A percentile compares a stretch with the other conserved stretches of the same genome.
phyloP scores from a whole-genome alignment of 148 eudicot genomes.

The Chenopodium quinoa region DNA sequence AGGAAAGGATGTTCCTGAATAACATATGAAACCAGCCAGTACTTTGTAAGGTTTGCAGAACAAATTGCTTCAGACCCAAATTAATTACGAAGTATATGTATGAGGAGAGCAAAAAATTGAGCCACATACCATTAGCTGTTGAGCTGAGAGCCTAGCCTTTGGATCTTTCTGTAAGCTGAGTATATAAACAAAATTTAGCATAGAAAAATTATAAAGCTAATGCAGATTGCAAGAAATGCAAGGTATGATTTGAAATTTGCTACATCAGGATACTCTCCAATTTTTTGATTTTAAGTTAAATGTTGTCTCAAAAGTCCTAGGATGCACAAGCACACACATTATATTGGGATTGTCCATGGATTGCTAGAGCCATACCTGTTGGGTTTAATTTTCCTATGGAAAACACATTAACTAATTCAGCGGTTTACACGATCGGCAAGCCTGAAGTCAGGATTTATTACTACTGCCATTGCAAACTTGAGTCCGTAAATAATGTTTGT shows the following conservation, averaged over 20 bases:
- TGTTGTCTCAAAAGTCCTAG: background rate
- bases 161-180: slow-evolving; percentile 86
- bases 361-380: too few species aligned
- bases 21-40: slow-evolving; percentile 26
- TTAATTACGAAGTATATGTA: background rate
- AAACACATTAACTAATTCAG: background rate
- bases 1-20: slow-evolving; percentile 90
- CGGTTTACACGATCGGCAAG: too few species aligned
- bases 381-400: background rate
- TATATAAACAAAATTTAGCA: slow-evolving; percentile 10
- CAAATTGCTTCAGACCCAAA: background rate
- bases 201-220: background rate
- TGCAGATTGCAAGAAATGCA: background rate
- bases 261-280: slow-evolving; percentile 1
- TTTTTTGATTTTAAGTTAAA: background rate
- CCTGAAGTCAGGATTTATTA: background rate
- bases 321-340: background rate
- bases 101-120: background rate
- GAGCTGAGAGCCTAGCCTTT: slow-evolving; percentile 68
- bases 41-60: background rate
- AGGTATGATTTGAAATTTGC: background rate
- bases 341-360: background rate
- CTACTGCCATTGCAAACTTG: background rate
- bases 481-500: background rate
- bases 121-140: slow-evolving; percentile 69